Evolutionary conservation across 371 early-diverging fungal genomes (phyloP), one percentile per base, ranked within the genome.

Genomic region (Ordospora pajunii): DNA sequence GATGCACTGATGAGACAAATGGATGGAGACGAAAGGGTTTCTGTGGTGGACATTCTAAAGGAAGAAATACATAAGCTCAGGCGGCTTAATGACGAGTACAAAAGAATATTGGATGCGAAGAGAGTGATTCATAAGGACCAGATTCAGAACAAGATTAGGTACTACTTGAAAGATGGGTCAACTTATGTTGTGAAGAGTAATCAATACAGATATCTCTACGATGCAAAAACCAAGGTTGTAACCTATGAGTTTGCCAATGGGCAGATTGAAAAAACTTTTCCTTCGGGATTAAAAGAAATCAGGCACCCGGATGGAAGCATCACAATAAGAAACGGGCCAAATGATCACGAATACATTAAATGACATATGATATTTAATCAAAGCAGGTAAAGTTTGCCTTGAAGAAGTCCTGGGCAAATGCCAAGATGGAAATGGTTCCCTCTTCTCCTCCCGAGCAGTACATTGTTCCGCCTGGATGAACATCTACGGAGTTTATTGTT

Each of bases 401-500:
- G 14, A 46, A 42, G 68, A 82, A 82, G 42, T 79, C 80, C 8
- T 70, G 52, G 2, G 76, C 82, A 72, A 78, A 71, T 49, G 53
- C 46, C 6, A 82, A 52, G 19, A 82, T 40, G 42, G 44, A 54
- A 21, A 83, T 19, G 42, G 70, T 71, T 19, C 80, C 80, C 46
- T 80, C 80, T 69, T 83, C 83, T 21, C 83, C 83, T 25, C 73
- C 83, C 21, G 80, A 77, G 51, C 46, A 54, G 70, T 78, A 86
- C 82, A 87, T 88, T 76, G 87, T 90, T 62, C 96, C 95, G 75
- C 89, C 89, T 19, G 96, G 96, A 83, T 92, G 91, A 75, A 95
- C 91, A 32, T 95, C 94, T 75, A 97, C 88, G 14, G 96, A 93
- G 87, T 97, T 97, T 86, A 97, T 95, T 68, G 98, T 96, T 80